A percentile compares a stretch with the other conserved stretches of the same genome.
These are phyloP conservation scores for Novakomyces olei DNA, from an alignment of 805 yeast genomes.

Conservation along the genomic window DNA sequence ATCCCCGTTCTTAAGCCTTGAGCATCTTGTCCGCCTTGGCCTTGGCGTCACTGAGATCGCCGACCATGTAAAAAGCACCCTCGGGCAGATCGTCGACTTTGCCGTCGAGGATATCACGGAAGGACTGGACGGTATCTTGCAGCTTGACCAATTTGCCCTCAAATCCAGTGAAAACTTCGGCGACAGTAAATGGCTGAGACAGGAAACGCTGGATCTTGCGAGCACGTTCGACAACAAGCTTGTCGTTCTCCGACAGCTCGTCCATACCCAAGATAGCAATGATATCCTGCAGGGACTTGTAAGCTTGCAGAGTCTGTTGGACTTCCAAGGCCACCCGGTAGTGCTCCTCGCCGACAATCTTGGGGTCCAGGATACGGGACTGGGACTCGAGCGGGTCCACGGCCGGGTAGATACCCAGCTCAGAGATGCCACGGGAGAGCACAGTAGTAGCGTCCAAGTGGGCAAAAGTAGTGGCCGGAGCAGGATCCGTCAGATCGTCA, in stretches of 20 bases:
- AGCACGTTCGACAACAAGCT: conserved; percentile 99
- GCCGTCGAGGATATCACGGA: conserved; percentile 94
- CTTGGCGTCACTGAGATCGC: conserved; percentile 95
- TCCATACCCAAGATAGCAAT: conserved; percentile 99
- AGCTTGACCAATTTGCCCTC: conserved; percentile 93
- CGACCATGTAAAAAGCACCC: conserved; percentile 99
- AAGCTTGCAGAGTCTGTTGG: conserved; percentile 97
- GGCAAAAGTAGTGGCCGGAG: conserved; percentile 97
- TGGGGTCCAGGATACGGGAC: conserved; percentile 91
- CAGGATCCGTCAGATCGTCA: conserved; percentile 99
- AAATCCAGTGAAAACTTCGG: conserved; percentile 99
- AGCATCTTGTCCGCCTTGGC: conserved; percentile 99
- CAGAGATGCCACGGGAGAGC: conserved; percentile 98
- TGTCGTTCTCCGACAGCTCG: conserved; percentile 96
- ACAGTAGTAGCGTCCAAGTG: conserved; percentile 99
- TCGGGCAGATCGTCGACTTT: conserved; percentile 98
- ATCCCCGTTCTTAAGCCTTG: conserved; percentile 7
- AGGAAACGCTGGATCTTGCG: conserved; percentile 99
- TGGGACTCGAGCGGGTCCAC: conserved; percentile 99
- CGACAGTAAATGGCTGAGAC: conserved; percentile 99
- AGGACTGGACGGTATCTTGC: conserved; percentile 81
- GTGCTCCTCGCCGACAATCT: conserved; percentile 98
- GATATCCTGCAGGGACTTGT: conserved; percentile 98
- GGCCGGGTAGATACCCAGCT: conserved; percentile 99
- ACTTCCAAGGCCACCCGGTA: conserved; percentile 84